Evolutionary conservation across 148 eudicot species (phyloP).

Genomic region (Hydrangea macrophylla): DNA sequence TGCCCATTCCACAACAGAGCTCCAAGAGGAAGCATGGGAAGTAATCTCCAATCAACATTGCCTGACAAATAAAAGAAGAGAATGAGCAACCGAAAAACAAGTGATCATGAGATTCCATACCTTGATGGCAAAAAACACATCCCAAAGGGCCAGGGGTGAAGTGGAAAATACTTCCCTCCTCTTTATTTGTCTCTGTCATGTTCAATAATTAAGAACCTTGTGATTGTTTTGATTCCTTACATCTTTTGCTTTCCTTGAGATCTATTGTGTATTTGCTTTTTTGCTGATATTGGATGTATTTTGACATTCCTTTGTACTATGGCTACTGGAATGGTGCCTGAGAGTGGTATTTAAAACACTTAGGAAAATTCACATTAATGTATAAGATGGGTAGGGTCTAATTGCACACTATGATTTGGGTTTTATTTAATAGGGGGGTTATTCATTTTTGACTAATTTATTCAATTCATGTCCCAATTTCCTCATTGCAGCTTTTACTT

Average conservation of each 20-base stretch:
- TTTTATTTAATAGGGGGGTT: not conserved
- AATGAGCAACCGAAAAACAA: no score
- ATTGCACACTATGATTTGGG: not conserved
- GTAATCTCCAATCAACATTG: no score
- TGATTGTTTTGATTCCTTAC: not conserved
- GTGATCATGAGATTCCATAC: no score
- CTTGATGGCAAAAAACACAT: no score
- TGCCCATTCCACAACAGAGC: no score
- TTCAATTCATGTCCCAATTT: slow-evolving; percentile 13
- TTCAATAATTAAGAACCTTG: no score
- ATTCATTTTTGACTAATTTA: not conserved
- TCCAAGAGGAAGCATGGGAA: no score
- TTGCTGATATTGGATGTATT: not conserved
- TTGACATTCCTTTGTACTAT: not conserved
- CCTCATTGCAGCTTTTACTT: slow-evolving; percentile 70
- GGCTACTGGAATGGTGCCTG: not conserved
- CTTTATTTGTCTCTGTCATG: no score
- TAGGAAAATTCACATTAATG: not conserved
- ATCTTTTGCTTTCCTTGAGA: not conserved
- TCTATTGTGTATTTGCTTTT: not conserved
- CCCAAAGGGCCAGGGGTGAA: no score
- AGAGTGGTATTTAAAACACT: not conserved
- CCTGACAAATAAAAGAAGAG: no score
- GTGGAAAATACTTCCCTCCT: no score
- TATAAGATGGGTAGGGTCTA: not conserved